Evolutionary conservation across 345 rosid genomes (phyloP).

Genomic region (Ceriops decandra): DNA sequence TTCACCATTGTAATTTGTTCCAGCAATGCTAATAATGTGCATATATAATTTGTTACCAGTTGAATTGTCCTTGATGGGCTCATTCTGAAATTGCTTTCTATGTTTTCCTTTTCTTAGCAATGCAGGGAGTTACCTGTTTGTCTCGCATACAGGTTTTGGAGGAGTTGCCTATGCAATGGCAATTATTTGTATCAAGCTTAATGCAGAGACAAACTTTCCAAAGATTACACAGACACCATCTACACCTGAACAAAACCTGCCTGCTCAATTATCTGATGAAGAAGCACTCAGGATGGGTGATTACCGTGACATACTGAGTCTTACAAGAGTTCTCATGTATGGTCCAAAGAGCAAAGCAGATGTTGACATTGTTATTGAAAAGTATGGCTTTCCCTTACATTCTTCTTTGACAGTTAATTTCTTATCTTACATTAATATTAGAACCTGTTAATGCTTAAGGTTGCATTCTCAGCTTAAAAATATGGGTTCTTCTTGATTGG

Average conservation of each 20-base stretch:
- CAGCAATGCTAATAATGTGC: no score
- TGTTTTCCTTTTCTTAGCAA: slow-evolving; percentile 35
- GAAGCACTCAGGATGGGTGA: slow-evolving; percentile 84
- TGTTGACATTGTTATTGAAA: slow-evolving; percentile 63
- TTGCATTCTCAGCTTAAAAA: neutral
- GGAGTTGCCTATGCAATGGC: slow-evolving; percentile 94
- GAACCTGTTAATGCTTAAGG: neutral
- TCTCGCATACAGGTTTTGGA: slow-evolving; percentile 91
- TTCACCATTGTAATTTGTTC: no score
- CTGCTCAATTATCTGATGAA: slow-evolving; percentile 57
- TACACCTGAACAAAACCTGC: slow-evolving; percentile 33
- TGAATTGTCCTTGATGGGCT: slow-evolving; percentile 2
- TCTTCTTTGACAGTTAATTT: neutral
- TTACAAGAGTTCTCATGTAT: slow-evolving; percentile 77
- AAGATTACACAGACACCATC: slow-evolving; percentile 26
- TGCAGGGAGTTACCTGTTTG: slow-evolving; percentile 74
- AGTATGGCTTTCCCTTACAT: slow-evolving; percentile 31
- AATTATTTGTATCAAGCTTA: slow-evolving; percentile 67
- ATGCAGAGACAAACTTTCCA: slow-evolving; percentile 45
- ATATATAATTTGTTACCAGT: no score
- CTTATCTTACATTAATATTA: neutral
- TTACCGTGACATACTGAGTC: slow-evolving; percentile 92
- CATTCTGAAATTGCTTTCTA: neutral
- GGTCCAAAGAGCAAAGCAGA: slow-evolving; percentile 96
- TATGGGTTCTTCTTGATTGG: neutral